Conservation (phyloP, 306 rosid genomes). For the Malus sylvestris region DNA sequence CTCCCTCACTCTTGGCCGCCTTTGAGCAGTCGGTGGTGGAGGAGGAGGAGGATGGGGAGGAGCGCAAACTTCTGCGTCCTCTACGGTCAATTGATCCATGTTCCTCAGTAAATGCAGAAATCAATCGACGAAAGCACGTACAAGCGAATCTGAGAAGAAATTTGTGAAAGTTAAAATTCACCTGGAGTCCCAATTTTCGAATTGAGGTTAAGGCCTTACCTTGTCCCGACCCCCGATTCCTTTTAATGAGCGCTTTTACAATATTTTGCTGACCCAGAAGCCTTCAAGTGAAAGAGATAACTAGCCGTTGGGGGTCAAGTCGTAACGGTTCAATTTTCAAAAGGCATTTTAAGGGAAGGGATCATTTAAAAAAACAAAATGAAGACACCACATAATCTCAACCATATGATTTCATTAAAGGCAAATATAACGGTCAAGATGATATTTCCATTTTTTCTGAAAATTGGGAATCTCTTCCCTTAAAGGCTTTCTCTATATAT, state of each 20-base stretch:
- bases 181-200: not conserved
- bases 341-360: not conserved
- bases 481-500: too few relatives aligned
- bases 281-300: not conserved
- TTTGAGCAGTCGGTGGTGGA: conserved; percentile 28
- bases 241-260: not conserved
- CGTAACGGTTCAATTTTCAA: conserved; percentile 40
- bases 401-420: too few relatives aligned
- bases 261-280: not conserved
- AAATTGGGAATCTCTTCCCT: too few relatives aligned
- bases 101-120: not conserved
- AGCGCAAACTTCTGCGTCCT: not conserved
- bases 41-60: conserved; percentile 31
- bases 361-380: too few relatives aligned
- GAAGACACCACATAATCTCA: too few relatives aligned
- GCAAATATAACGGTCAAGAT: too few relatives aligned
- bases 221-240: not conserved
- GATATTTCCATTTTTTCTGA: too few relatives aligned
- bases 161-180: not conserved
- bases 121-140: not conserved
- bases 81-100: conserved; percentile 20
- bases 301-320: conserved; percentile 36
- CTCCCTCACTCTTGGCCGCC: conserved; percentile 80
- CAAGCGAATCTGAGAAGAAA: not conserved
- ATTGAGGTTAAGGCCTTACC: not conserved